A percentile compares a stretch with the other conserved stretches of the same genome.
phyloP scores from a whole-genome alignment of 768 basidiomycete genomes.

The Tylopilus rubrobrunneus region DNA sequence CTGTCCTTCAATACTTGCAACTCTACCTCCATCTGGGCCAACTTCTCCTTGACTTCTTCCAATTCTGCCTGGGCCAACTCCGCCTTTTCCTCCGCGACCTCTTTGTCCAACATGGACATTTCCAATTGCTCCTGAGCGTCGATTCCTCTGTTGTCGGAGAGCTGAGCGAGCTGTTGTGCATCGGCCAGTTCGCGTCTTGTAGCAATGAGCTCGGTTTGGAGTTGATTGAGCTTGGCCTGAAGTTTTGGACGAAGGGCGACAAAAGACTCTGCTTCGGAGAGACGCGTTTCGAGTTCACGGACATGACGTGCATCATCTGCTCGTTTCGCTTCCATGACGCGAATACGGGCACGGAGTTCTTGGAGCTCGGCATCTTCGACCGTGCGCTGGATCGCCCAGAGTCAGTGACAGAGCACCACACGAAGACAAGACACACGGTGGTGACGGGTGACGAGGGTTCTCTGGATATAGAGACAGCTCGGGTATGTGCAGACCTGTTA shows the following conservation, averaged over 20 bases:
- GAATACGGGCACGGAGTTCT: constrained; percentile 78
- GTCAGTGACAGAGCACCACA: constrained; percentile 10
- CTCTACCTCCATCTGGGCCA: constrained; percentile 82
- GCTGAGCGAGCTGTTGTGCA: constrained; percentile 64
- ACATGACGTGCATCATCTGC: constrained; percentile 83
- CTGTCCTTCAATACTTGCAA: constrained; percentile 71
- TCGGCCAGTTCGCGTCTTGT: constrained; percentile 77
- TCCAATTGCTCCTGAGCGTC: constrained; percentile 91
- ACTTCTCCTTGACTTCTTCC: constrained; percentile 71
- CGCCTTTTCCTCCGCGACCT: constrained; percentile 91
- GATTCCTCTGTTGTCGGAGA: constrained; percentile 64
- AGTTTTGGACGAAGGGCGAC: constrained; percentile 84
- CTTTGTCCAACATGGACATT: constrained; percentile 93
- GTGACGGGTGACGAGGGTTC: constrained; percentile 27
- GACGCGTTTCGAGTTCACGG: constrained; percentile 79
- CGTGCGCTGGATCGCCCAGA: constrained; percentile 15
- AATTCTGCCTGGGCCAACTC: constrained; percentile 77
- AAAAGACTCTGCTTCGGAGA: constrained; percentile 80
- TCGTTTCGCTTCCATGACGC: constrained; percentile 82
- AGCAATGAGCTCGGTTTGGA: constrained; percentile 75
- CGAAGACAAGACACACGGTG: constrained; percentile 14
- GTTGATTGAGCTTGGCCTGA: constrained; percentile 78
- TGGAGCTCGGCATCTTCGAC: constrained; percentile 63
- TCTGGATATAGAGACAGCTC: constrained; percentile 18
- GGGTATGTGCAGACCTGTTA: constrained; percentile 9